Evolutionary conservation across 1,284 basidiomycete genomes (phyloP), one percentile per base, ranked within the genome.

Genomic region (Moesziomyces globuligerus): DNA sequence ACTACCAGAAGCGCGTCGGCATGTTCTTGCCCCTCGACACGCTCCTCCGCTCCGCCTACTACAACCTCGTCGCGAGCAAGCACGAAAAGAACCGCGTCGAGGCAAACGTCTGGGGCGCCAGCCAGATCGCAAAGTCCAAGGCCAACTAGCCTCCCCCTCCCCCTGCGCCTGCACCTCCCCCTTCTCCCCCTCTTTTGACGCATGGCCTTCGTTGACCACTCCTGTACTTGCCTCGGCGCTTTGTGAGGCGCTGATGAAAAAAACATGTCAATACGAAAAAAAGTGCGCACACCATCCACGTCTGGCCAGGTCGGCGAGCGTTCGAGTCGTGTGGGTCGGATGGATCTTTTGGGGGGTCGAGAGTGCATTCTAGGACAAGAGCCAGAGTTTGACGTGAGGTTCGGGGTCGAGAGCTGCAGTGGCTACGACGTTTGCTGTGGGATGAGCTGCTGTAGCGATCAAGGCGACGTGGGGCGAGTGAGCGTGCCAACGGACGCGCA

Each of bases 1-100:
- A 88, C 17, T 94, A 94, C 81, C 88, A 89, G 80, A 83, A 85
- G 67, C 86, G 92, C 20, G 92, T 94, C n/a, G 89, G 88, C 23
- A 92, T 92, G 89, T 94, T 94, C 80, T 82, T 85, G 10, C 89
- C 89, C 6, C 74, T 86, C 50, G 80, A 85, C 53, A 90, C 90
- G 0, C 47, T 81, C 3, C 44, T 83, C 45, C 77, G 83, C 32
- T 79, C 71, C 36, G 13, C 84, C 3, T 85, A 74, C 62, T 79
- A 74, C 65, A 59, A 67, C 7, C n/a, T 74, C 21, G 0, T 78
- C 3, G 75, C 64, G 2, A 25, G 47, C 10, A 69, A 64, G 48
- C 51, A 66, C 43, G 48, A 50, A 17, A 65, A 62, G 48, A 34
- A 48, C 23, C 29, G 54, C 21, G 69, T 73, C 32, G 73, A 77